Evolutionary conservation across 345 rosid genomes (phyloP), one percentile per base, ranked within the genome.

Genomic region (Sonneratia caseolaris): DNA sequence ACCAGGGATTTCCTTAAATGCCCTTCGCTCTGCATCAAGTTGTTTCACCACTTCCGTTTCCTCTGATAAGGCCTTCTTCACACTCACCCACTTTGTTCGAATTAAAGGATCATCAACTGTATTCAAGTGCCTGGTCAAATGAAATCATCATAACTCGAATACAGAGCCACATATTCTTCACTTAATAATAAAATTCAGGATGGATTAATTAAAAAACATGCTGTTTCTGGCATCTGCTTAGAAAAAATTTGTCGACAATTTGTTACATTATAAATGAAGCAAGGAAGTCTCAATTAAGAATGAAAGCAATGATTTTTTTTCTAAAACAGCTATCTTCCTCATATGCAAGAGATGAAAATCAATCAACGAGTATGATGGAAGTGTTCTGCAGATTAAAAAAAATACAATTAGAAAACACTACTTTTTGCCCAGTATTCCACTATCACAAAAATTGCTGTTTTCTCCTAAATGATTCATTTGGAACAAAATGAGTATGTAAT

Each of bases 41-140:
- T 91, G 96, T 85, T 92, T 96, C 7, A 92, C 99, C 75, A 92
- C 90, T 71, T 91, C 96, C 2, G 86, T 78, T 88, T 96, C 99
- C 82, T 96, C 99, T 27, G 86, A 79, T 2, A 96, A 75, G 22
- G 98, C 90, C 79, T 91, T 96, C 84, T 90, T 96, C 53, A 84
- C 93, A 68, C 88, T 92, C 96, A 89, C 89, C 99, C 99, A 96
- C 85, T 96, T 96, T 9, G 99, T 61, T 53, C 96, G 87, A 66
- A 84, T 64, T 72, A 94, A 68, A 64, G 97, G 95, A 68, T 93
- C 97, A 14, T 93, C 98, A 59, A 93, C 77, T 1, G 92, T 83
- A 78, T 77, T 87, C 72, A 93, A 79, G 81, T 93, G 96, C 94
- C 98, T 93, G 66, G n/a, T 51, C 45, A 53, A 22, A 35, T 40